Percentiles rank a stretch among this genome's conserved stretches.
These are phyloP conservation scores for Aspergillus panamensis DNA, from an alignment of 495 filamentous ascomycete genomes.

Conservation along the genomic window DNA sequence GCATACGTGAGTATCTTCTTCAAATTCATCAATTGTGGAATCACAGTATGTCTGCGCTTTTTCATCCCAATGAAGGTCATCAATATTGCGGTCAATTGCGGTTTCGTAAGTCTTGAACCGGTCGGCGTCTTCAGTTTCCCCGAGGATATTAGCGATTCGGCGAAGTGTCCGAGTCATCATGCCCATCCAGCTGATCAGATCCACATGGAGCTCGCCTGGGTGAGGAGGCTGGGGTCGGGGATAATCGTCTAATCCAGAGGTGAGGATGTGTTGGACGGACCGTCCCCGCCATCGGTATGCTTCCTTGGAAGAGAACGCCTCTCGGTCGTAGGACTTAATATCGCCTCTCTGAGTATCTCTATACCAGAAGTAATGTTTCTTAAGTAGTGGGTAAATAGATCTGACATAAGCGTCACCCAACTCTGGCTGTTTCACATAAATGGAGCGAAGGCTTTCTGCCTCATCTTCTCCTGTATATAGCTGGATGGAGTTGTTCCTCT, in stretches of 20 bases:
- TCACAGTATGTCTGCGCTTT: slow-evolving; percentile 83
- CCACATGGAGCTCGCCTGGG: slow-evolving; percentile 93
- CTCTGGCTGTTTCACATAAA: slow-evolving; percentile 62
- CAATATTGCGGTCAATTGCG: slow-evolving; percentile 82
- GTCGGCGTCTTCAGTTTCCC: slow-evolving; percentile 67
- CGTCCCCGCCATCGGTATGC: slow-evolving; percentile 96
- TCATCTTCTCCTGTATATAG: slow-evolving; percentile 24
- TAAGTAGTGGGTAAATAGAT: slow-evolving; percentile 85
- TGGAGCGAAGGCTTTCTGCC: slow-evolving; percentile 44
- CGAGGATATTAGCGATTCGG: slow-evolving; percentile 70
- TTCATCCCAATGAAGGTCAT: slow-evolving; percentile 90
- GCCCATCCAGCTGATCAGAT: slow-evolving; percentile 94
- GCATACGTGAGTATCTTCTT: slow-evolving; percentile 85
- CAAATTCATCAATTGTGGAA: slow-evolving; percentile 91
- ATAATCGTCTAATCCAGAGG: slow-evolving; percentile 94
- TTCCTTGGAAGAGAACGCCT: slow-evolving; percentile 81
- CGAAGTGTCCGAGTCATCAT: slow-evolving; percentile 81
- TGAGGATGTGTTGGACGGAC: slow-evolving; percentile 78
- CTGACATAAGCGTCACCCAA: slow-evolving; percentile 70
- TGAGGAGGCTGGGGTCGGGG: slow-evolving; percentile 94
- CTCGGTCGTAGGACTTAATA: slow-evolving; percentile 83
- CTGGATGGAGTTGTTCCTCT: slow-evolving; percentile 28
- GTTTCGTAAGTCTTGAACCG: slow-evolving; percentile 68
- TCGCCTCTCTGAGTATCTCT: slow-evolving; percentile 87
- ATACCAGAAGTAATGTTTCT: slow-evolving; percentile 92